Evolutionary conservation across 345 rosid species (phyloP).

Genomic region (Laguncularia racemosa): DNA sequence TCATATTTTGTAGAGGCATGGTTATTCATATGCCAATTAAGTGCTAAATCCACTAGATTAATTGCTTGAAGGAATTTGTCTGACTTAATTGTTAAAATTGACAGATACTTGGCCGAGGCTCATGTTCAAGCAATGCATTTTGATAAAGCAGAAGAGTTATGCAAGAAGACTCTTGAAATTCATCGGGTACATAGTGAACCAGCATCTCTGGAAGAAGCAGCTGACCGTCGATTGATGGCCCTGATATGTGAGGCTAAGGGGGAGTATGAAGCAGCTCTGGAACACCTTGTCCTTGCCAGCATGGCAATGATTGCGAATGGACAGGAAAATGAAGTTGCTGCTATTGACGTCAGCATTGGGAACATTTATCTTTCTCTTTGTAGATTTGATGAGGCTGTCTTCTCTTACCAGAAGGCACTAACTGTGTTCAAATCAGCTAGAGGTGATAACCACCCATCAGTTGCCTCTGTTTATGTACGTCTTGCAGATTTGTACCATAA

Average conservation of each 20-base stretch:
- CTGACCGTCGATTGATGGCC: conserved; percentile 93
- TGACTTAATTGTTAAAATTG: conserved; percentile 9
- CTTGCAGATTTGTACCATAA: conserved; percentile 94
- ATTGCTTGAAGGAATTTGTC: not conserved
- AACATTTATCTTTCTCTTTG: conserved; percentile 82
- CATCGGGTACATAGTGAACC: conserved; percentile 97
- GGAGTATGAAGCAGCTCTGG: conserved; percentile 85
- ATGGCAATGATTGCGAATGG: conserved; percentile 98
- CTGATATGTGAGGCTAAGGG: conserved; percentile 92
- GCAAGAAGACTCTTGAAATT: conserved; percentile 89
- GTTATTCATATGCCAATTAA: not conserved
- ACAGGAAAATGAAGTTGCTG: conserved; percentile 89
- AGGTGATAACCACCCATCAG: conserved; percentile 92
- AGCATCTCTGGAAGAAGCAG: conserved; percentile 94
- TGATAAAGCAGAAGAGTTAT: conserved; percentile 90
- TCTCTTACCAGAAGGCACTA: conserved; percentile 98
- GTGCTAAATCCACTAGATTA: not conserved
- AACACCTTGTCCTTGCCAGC: conserved; percentile 97
- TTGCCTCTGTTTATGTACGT: conserved; percentile 87
- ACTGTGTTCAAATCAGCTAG: conserved; percentile 92
- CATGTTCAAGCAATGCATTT: conserved; percentile 99
- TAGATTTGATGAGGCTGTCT: conserved; percentile 92
- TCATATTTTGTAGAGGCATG: no score
- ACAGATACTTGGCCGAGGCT: conserved; percentile 95
- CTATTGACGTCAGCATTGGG: conserved; percentile 95